Conservation (phyloP, 106 monocot species). For the Dendrobium chrysotoxum region DNA sequence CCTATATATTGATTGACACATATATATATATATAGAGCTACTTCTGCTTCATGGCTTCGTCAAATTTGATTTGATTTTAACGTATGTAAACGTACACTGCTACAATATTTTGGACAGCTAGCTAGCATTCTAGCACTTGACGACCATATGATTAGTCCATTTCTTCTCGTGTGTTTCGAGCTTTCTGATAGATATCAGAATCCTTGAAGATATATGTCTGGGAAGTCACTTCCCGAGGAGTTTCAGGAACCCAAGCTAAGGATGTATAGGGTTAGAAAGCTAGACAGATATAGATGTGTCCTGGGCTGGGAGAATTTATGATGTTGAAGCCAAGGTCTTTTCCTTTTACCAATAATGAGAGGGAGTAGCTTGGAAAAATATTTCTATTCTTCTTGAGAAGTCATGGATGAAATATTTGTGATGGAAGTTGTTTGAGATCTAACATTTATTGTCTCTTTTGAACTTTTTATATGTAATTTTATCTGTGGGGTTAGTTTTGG, state of each 20-base stretch:
- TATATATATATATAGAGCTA: neutral
- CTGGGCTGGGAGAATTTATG: no score
- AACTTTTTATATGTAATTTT: no score
- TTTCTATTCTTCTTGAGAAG: no score
- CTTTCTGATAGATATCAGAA: neutral
- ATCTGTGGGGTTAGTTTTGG: no score
- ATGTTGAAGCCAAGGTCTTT: no score
- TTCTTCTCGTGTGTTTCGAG: neutral
- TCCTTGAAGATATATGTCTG: neutral
- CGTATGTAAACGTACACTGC: neutral
- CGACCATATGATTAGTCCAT: neutral
- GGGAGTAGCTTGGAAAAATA: no score
- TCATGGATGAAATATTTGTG: no score
- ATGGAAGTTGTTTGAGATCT: no score
- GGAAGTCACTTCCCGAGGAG: neutral
- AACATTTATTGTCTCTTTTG: no score
- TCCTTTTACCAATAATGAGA: no score
- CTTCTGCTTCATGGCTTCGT: neutral
- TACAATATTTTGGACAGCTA: neutral
- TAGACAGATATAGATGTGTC: neutral
- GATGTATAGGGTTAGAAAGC: neutral
- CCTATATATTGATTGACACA: no score
- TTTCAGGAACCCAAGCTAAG: no score
- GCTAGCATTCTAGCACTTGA: neutral
- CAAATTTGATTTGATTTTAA: neutral